Percentiles rank a stretch among this genome's conserved stretches.
phyloP scores from a whole-genome alignment of 495 filamentous ascomycete genomes.

The Chlorociboria aeruginascens region DNA sequence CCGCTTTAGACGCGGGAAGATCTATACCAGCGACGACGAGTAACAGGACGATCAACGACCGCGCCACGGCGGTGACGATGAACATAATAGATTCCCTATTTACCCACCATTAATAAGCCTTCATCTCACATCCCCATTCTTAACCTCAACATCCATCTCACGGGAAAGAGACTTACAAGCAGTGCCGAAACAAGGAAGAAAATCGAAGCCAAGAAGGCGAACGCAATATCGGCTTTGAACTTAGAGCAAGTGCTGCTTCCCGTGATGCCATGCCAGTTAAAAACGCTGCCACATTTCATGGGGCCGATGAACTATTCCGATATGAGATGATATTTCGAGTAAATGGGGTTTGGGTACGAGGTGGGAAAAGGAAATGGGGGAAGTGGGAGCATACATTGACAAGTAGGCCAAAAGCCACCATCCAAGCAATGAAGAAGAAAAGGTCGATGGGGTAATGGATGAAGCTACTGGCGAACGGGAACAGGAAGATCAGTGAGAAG shows the following conservation, averaged over 20 bases:
- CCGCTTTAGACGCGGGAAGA: constrained; percentile 1
- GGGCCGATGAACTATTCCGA: constrained; percentile 23
- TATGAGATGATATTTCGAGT: background rate
- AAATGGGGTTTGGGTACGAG: background rate
- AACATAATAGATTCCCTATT: background rate
- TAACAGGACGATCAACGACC: background rate
- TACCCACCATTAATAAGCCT: background rate
- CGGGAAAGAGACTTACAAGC: constrained; percentile 17
- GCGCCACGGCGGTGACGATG: background rate
- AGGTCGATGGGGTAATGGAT: constrained; percentile 32
- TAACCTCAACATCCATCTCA: background rate
- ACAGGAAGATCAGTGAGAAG: constrained; percentile 39
- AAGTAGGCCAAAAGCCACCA: constrained; percentile 41
- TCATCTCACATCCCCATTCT: too few relatives aligned
- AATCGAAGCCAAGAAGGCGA: constrained; percentile 43
- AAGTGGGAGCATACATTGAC: constrained; percentile 25
- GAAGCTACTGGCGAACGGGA: constrained; percentile 35
- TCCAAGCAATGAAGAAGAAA: constrained; percentile 39
- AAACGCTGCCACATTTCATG: constrained; percentile 37
- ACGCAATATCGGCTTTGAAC: constrained; percentile 50
- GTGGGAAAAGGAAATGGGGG: background rate
- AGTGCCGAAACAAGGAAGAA: constrained; percentile 43
- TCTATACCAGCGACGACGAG: constrained; percentile 7
- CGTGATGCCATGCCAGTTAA: constrained; percentile 32
- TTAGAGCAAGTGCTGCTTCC: constrained; percentile 29